Base-by-base conservation (phyloP, 1,139 yeast genomes). In the Candida smagusa region DNA sequence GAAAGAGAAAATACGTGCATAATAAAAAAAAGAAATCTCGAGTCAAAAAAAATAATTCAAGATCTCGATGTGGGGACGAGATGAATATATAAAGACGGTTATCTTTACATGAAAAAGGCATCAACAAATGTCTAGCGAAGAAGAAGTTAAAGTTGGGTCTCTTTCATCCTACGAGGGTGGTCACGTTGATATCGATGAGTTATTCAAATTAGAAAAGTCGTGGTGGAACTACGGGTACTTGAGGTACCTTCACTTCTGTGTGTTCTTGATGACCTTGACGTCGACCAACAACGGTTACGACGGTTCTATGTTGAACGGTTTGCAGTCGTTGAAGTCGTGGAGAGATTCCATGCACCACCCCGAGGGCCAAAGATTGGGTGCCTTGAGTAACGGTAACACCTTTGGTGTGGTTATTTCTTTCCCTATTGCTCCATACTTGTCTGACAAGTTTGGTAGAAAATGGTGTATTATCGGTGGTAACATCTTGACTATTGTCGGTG, bases 381-480 rank as follows among this genome's bases (percentile, higher is more conserved):
- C 54, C 7, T 55, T 50, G 52, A 45, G 42, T 28, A 50, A 45
- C 50, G 64, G 47, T 34, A 44, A 44, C 4, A 46, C 52, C 42
- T 50, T 58, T 16, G 65, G 65, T 25, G 54, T 40, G 24, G 32
- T 54, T 22, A 25, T 47, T 46, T 35, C 53, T 19, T 56, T 65
- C 30, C 57, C 72, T 19, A 54, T 55, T 39, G 60, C 61, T 9
- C 48, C 63, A 7, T 43, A 48, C 38, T 48, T 70, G 36, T 59
- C 73, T 46, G 84, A 78, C 45, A 53, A 46, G 21, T 54, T 52
- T 31, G 84, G 84, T 38, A 67, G 84, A 59, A 68, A 47, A 22
- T 37, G 37, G 35, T 37, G 40, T 32, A 45, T 49, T 28, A 33
- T 44, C 7, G 42, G 44, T 9, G 54, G 54, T 8, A 42, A 44